Percentiles rank a stretch among this genome's conserved stretches.
Conservation (phyloP, 1,284 basidiomycete species). For the Mycena citricolor region DNA sequence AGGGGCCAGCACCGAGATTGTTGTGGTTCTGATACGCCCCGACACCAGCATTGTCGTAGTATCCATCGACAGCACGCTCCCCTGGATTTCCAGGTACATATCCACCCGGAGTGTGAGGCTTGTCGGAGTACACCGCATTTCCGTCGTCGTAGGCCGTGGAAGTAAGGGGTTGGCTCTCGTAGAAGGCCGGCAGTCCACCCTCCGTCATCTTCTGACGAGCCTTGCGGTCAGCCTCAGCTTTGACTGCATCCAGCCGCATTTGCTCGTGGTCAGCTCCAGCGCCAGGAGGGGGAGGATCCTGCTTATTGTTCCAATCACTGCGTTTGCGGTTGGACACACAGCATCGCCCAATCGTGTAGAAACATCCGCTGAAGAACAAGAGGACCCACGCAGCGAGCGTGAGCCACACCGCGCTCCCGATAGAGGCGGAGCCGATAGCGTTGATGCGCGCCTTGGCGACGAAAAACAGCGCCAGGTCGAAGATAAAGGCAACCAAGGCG, state of each 20-base stretch:
- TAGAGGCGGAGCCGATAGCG: slow-evolving; percentile 66
- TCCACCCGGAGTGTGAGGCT: slow-evolving; percentile 45
- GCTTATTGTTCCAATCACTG: slow-evolving; percentile 36
- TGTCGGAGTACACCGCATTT: slow-evolving; percentile 51
- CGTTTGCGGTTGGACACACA: slow-evolving; percentile 60
- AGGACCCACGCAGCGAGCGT: slow-evolving; percentile 83
- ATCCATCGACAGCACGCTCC: slow-evolving; percentile 71
- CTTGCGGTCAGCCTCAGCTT: slow-evolving; percentile 79
- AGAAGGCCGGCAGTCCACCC: slow-evolving; percentile 72
- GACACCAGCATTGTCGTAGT: slow-evolving; percentile 54
- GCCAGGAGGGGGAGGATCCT: slow-evolving; percentile 26
- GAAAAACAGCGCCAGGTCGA: slow-evolving; percentile 86
- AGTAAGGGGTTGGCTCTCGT: slow-evolving; percentile 64
- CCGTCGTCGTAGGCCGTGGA: slow-evolving; percentile 54
- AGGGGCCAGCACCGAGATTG: slow-evolving; percentile 38
- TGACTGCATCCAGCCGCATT: slow-evolving; percentile 76
- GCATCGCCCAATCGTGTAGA: slow-evolving; percentile 78
- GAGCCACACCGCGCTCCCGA: slow-evolving; percentile 83
- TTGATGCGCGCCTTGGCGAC: slow-evolving; percentile 79
- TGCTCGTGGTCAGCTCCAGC: slow-evolving; percentile 34
- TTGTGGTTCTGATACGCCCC: too few relatives aligned
- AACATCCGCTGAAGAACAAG: slow-evolving; percentile 83
- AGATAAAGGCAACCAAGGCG: slow-evolving; percentile 79
- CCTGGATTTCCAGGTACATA: slow-evolving; percentile 65
- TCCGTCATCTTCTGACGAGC: slow-evolving; percentile 52